Evolutionary conservation across 495 filamentous ascomycete species (phyloP).

Genomic region (Hypomontagnella submonticulosa): DNA sequence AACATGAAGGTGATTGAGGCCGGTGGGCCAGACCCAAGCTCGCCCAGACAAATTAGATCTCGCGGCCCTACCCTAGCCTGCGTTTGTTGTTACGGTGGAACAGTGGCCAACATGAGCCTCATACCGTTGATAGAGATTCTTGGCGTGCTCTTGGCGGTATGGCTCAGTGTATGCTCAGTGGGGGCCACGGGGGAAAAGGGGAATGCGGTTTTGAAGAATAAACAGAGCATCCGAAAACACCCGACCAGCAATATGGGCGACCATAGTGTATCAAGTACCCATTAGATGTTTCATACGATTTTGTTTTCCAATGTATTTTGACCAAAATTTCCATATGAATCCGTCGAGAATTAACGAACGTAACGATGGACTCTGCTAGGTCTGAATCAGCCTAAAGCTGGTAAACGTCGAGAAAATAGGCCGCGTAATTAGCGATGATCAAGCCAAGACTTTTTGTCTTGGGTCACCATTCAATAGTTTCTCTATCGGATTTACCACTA

Average conservation of each 20-base stretch:
- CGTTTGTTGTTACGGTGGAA: conserved; percentile 3
- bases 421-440: conserved; percentile 31
- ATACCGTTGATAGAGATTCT: conserved; percentile 27
- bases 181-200: conserved; percentile 25
- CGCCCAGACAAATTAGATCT: conserved; percentile 23
- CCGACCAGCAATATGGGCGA: conserved; percentile 2
- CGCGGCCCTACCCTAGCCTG: conserved; percentile 16
- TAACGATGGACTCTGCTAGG: not conserved
- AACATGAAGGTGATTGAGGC: conserved; percentile 44
- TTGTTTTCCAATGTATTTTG: conserved; percentile 1
- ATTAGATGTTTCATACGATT: conserved; percentile 21
- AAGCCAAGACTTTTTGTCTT: conserved; percentile 24
- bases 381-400: conserved; percentile 1
- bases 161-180: conserved; percentile 29
- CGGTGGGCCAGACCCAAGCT: conserved; percentile 30
- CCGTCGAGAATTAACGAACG: not conserved
- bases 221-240: not conserved
- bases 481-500: conserved; percentile 4
- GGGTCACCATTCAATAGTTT: conserved; percentile 26
- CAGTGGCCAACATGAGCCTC: conserved; percentile 39
- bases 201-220: conserved; percentile 4
- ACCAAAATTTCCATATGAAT: too few species aligned
- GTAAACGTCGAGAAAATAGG: not conserved
- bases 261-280: conserved; percentile 29
- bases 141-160: conserved; percentile 33